These are phyloP conservation scores for Leccinum griseonigrum DNA, from an alignment of 1,284 basidiomycete genomes.

Conservation along the genomic window DNA sequence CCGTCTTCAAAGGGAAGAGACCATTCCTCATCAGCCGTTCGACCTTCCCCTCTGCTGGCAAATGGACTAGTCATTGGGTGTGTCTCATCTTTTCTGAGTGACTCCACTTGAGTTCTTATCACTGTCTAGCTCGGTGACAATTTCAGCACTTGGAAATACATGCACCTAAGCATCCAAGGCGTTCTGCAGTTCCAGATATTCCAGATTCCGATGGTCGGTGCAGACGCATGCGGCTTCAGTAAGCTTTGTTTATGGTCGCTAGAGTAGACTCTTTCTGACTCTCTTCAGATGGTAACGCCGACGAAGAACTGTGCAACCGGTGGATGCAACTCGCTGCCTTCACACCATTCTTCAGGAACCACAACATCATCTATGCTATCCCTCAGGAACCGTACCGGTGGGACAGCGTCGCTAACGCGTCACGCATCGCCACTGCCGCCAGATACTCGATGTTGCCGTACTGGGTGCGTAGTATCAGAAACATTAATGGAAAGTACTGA, in stretches of 20 bases:
- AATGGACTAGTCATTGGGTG: constrained; percentile 62
- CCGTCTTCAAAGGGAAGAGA: constrained; percentile 34
- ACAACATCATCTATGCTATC: constrained; percentile 58
- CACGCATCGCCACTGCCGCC: constrained; percentile 63
- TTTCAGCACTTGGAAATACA: constrained; percentile 62
- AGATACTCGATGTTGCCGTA: constrained; percentile 72
- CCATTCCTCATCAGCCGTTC: constrained; percentile 45
- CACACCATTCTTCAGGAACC: constrained; percentile 69
- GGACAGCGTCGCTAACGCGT: constrained; percentile 73
- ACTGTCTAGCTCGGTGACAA: constrained; percentile 64
- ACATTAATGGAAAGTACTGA: constrained; percentile 23
- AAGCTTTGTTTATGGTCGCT: constrained; percentile 18
- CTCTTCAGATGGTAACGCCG: constrained; percentile 57
- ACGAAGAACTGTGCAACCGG: constrained; percentile 79
- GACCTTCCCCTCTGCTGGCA: constrained; percentile 61
- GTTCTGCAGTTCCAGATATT: constrained; percentile 75
- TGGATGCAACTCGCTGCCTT: constrained; percentile 83
- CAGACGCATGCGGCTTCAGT: constrained; percentile 70
- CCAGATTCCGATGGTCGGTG: constrained; percentile 76
- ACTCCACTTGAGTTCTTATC: not conserved
- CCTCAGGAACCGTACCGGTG: constrained; percentile 74
- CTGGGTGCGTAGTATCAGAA: constrained; percentile 51
- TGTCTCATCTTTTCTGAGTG: constrained; percentile 5
- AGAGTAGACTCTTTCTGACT: constrained; percentile 7
- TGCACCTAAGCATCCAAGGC: constrained; percentile 60